Conservation (phyloP, 768 basidiomycete genomes). For the Termitomyces sp. region DNA sequence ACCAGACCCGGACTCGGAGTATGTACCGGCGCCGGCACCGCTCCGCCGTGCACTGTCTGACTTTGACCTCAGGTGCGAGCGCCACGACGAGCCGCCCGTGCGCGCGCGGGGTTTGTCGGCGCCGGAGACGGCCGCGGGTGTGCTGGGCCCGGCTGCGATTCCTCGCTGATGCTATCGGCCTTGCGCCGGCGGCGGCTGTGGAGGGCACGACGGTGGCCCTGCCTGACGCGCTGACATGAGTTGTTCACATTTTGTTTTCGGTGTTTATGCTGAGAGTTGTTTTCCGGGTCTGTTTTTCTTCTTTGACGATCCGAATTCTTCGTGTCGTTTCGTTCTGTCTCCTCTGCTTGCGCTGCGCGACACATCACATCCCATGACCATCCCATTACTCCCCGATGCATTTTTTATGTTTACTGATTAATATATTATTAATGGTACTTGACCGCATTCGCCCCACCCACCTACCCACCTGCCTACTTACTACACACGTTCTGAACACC, state of each 20-base stretch:
- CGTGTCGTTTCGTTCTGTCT: not conserved
- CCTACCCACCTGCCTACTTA: too few species aligned
- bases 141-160: constrained; percentile 18
- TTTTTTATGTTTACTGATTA: constrained; percentile 9
- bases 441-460: not conserved
- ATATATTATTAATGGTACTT: constrained; percentile 21
- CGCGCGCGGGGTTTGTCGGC: not conserved
- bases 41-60: constrained; percentile 12
- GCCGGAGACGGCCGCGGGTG: constrained; percentile 12
- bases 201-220: constrained; percentile 54
- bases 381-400: not conserved
- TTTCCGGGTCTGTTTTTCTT: too few species aligned
- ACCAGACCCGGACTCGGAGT: constrained; percentile 3
- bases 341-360: not conserved
- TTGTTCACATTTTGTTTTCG: too few species aligned
- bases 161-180: too few species aligned
- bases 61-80: constrained; percentile 8
- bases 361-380: not conserved
- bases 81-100: too few species aligned
- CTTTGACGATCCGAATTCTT: too few species aligned
- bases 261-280: too few species aligned
- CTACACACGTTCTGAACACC: too few species aligned
- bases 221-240: too few species aligned
- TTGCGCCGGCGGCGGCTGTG: constrained; percentile 59
- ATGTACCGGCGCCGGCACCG: constrained; percentile 6